These are phyloP conservation scores for Wickerhamomyces canadensis DNA, from an alignment of 805 yeast genomes.

Conservation along the genomic window DNA sequence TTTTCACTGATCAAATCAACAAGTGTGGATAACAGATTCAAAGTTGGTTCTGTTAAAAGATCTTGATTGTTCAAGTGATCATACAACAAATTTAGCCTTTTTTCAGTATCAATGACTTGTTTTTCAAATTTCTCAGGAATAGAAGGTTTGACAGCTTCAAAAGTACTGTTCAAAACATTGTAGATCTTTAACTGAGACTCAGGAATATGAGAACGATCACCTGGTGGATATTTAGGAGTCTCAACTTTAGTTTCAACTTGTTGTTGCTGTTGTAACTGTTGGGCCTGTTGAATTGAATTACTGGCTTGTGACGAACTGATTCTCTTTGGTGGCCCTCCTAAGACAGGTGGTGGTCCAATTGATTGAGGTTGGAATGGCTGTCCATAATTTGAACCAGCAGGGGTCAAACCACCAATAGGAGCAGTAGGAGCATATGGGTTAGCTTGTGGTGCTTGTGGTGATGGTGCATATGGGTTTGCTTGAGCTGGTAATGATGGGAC, in stretches of 20 bases:
- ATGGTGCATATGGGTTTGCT: constrained; percentile 30
- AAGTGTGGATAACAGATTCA: constrained; percentile 47
- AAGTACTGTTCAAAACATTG: constrained; percentile 46
- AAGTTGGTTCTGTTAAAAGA: constrained; percentile 50
- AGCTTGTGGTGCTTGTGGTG: constrained; percentile 25
- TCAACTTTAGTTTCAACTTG: constrained; percentile 11
- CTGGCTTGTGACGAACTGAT: constrained; percentile 7
- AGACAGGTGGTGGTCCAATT: constrained; percentile 21
- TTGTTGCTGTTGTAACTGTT: constrained; percentile 2
- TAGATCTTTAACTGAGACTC: constrained; percentile 52
- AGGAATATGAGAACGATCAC: constrained; percentile 67
- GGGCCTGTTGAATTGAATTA: constrained; percentile 10
- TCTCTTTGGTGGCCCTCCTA: constrained; percentile 28
- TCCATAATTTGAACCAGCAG: constrained; percentile 5
- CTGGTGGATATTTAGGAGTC: constrained; percentile 49
- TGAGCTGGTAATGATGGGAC: constrained; percentile 13
- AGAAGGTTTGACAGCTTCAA: constrained; percentile 60
- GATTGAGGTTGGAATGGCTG: constrained; percentile 24
- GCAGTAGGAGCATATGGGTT: constrained; percentile 32
- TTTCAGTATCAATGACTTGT: constrained; percentile 76
- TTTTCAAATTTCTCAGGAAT: constrained; percentile 70
- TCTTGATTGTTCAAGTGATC: constrained; percentile 75
- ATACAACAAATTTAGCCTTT: constrained; percentile 70
- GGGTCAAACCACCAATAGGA: no score
- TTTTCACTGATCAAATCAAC: constrained; percentile 43